Percentiles rank a stretch among this genome's conserved stretches.
These are phyloP conservation scores for Talaromyces verruculosus DNA, from an alignment of 2,329 filamentous ascomycete species.

Conservation along the genomic window DNA sequence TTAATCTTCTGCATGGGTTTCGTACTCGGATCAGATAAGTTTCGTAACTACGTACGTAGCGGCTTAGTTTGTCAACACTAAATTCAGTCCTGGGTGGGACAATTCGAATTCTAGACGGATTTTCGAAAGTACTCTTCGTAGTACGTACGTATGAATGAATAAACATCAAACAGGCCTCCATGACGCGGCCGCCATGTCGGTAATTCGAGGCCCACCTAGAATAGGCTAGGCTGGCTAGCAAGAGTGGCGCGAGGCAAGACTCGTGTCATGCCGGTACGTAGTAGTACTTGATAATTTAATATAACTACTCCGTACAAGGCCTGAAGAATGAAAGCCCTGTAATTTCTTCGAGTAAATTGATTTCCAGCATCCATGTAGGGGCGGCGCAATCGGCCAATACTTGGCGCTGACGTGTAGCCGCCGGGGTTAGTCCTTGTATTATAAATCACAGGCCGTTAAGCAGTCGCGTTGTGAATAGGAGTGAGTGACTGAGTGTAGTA, in stretches of 20 bases:
- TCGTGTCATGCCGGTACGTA: neutral
- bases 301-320: neutral
- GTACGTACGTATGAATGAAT: neutral
- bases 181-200: neutral
- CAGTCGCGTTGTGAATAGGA: neutral
- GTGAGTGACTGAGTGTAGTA: neutral
- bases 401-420: neutral
- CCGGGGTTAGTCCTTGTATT: neutral
- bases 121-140: neutral
- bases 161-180: neutral
- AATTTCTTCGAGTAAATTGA: slow-evolving; percentile 8
- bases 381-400: neutral
- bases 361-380: neutral
- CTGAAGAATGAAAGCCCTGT: slow-evolving; percentile 10
- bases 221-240: neutral
- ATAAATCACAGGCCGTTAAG: neutral
- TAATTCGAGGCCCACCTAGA: neutral
- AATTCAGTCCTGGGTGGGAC: neutral
- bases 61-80: neutral
- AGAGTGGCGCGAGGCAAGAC: neutral
- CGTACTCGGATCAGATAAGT: neutral
- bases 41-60: neutral
- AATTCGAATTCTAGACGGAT: neutral
- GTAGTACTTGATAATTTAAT: slow-evolving; percentile 2
- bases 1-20: neutral